Evolutionary conservation across 2,329 filamentous ascomycete genomes (phyloP).

Genomic region (Cyphellophora attinorum): DNA sequence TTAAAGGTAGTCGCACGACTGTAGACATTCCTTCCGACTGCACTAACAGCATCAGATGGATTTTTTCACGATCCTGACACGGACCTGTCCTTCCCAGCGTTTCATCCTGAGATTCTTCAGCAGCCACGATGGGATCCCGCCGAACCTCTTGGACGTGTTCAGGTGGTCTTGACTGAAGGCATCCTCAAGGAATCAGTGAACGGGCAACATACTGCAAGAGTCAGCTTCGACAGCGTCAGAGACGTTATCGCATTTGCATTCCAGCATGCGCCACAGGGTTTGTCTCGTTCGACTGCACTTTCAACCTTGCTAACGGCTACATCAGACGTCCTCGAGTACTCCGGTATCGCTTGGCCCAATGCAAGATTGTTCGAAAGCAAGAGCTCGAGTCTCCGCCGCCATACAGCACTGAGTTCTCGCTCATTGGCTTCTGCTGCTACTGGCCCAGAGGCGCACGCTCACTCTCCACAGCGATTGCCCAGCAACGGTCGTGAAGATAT

Average conservation of each 20-base stretch:
- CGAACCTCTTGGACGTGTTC: slow-evolving; percentile 66
- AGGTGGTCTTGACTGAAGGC: slow-evolving; percentile 65
- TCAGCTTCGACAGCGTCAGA: slow-evolving; percentile 53
- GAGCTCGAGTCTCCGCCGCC: slow-evolving; percentile 26
- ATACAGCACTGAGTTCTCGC: slow-evolving; percentile 22
- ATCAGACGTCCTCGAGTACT: slow-evolving; percentile 63
- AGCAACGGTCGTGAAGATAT: slow-evolving; percentile 9
- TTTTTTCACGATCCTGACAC: slow-evolving; percentile 28
- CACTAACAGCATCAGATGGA: slow-evolving; percentile 26
- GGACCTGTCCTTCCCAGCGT: slow-evolving; percentile 61
- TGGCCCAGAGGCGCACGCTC: slow-evolving; percentile 46
- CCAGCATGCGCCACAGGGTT: slow-evolving; percentile 72
- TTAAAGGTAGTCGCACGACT: not conserved
- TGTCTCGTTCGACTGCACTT: too few relatives aligned
- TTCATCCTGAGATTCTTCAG: slow-evolving; percentile 58
- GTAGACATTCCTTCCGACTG: slow-evolving; percentile 16
- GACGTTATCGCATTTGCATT: slow-evolving; percentile 74
- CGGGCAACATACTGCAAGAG: slow-evolving; percentile 12
- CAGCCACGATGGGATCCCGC: slow-evolving; percentile 63
- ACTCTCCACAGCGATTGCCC: slow-evolving; percentile 46
- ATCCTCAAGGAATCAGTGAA: slow-evolving; percentile 38
- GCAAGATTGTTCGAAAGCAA: slow-evolving; percentile 50
- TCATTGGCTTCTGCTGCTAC: slow-evolving; percentile 5
- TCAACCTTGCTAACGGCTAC: too few relatives aligned
- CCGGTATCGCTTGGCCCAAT: slow-evolving; percentile 73